Evolutionary conservation across 176 grass and related monocot species (phyloP).

Genomic region (Aegilops speltoides): DNA sequence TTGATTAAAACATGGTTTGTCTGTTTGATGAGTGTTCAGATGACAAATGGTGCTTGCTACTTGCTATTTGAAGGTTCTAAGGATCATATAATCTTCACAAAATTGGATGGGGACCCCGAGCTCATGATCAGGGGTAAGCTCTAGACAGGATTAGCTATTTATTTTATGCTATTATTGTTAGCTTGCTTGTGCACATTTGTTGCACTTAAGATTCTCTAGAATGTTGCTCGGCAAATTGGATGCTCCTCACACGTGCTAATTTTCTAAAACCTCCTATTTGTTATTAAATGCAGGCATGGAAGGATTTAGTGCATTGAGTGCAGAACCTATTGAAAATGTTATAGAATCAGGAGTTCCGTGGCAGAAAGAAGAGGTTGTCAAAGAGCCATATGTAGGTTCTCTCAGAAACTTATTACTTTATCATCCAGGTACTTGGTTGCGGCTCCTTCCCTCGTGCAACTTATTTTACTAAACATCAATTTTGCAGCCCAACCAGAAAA

Average conservation of each 20-base stretch:
- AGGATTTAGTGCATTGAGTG: constrained; percentile 14
- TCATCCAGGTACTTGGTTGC: constrained; percentile 56
- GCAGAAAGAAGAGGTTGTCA: constrained; percentile 46
- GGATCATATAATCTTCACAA: constrained; percentile 33
- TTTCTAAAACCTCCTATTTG: neutral
- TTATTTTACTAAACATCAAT: constrained; percentile 12
- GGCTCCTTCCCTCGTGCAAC: constrained; percentile 3
- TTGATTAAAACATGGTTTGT: constrained; percentile 39
- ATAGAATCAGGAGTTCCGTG: constrained; percentile 39
- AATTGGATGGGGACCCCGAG: constrained; percentile 42
- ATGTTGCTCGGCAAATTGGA: neutral
- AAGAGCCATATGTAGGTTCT: constrained; percentile 62
- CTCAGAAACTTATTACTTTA: constrained; percentile 64
- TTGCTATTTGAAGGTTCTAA: constrained; percentile 71
- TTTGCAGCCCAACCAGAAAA: constrained; percentile 8
- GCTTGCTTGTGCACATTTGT: constrained; percentile 8
- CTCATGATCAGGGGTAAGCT: constrained; percentile 53
- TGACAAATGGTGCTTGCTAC: constrained; percentile 65
- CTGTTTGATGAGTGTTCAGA: constrained; percentile 61
- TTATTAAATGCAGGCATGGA: constrained; percentile 54
- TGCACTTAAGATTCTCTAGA: neutral
- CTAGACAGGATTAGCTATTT: neutral
- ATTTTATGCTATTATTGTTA: neutral
- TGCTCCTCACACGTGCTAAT: neutral
- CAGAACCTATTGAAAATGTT: constrained; percentile 28